These are phyloP conservation scores for Arxiozyma slooffiae DNA, from an alignment of 1,139 yeast genomes.

Conservation along the genomic window DNA sequence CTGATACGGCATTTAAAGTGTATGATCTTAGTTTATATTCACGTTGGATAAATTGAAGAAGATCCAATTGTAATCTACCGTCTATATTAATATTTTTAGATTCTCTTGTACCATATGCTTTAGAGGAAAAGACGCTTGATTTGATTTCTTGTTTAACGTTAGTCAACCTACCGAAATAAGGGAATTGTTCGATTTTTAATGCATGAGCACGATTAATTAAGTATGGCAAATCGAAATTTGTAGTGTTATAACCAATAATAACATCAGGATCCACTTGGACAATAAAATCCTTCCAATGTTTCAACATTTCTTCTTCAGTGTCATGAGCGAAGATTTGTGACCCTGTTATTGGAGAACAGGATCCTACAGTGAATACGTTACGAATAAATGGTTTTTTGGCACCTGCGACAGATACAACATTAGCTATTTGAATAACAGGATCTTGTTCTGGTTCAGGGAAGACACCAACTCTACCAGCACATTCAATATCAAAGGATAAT, in stretches of 20 bases:
- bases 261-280: conserved; percentile 88
- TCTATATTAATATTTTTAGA: conserved; percentile 86
- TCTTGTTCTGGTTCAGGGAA: conserved; percentile 93
- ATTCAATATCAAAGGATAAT: conserved; percentile 91
- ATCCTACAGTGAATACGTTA: conserved; percentile 85
- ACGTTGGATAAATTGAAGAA: conserved; percentile 85
- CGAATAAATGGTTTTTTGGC: conserved; percentile 72
- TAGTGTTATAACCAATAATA: conserved; percentile 88
- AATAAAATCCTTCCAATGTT: conserved; percentile 78
- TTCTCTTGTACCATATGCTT: conserved; percentile 94
- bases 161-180: conserved; percentile 74
- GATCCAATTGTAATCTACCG: conserved; percentile 91
- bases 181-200: conserved; percentile 56
- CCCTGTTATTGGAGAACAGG: conserved; percentile 90
- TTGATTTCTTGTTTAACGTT: conserved; percentile 64
- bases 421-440: conserved; percentile 94
- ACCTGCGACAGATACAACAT: conserved; percentile 79
- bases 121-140: conserved; percentile 79
- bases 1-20: conserved; percentile 89
- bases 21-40: conserved; percentile 92
- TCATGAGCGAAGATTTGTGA: conserved; percentile 74
- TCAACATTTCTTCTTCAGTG: conserved; percentile 72
- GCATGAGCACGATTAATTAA: conserved; percentile 78
- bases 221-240: conserved; percentile 93
- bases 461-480: conserved; percentile 95